Evolutionary conservation across 176 grass and related monocot species (phyloP).

Genomic region (Themeda triandra): DNA sequence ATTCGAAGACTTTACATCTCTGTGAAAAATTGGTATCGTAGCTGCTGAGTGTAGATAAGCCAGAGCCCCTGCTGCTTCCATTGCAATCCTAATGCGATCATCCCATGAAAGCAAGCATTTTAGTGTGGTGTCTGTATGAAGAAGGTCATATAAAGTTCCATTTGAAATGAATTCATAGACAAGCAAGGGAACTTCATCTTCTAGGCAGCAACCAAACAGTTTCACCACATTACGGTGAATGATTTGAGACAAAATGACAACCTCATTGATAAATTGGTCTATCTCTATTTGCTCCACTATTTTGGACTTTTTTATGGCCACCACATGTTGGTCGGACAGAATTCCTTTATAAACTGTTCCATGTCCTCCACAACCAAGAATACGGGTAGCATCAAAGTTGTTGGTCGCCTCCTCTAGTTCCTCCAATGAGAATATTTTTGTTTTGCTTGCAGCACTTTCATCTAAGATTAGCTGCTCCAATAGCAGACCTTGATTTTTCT

Average conservation of each 20-base stretch:
- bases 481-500: conserved; percentile 29
- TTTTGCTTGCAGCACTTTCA: not conserved
- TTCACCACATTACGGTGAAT: conserved; percentile 52
- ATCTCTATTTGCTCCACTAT: conserved; percentile 37
- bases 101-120: conserved; percentile 33
- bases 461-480: conserved; percentile 28
- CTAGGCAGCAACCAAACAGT: conserved; percentile 52
- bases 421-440: conserved; percentile 41
- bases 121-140: not conserved
- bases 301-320: conserved; percentile 55
- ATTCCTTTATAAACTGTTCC: conserved; percentile 52
- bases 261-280: conserved; percentile 56
- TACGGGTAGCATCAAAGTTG: conserved; percentile 23
- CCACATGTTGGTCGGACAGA: conserved; percentile 17
- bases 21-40: conserved; percentile 46
- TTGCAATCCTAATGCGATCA: conserved; percentile 33
- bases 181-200: conserved; percentile 38
- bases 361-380: conserved; percentile 47
- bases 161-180: conserved; percentile 71
- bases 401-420: conserved; percentile 52
- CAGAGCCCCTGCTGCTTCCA: conserved; percentile 19
- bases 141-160: conserved; percentile 30
- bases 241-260: conserved; percentile 50
- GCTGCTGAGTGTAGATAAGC: conserved; percentile 51
- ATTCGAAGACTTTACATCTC: conserved; percentile 53